Conservation (phyloP, 352 stramenopile species). For the Phytophthora tentaculata region DNA sequence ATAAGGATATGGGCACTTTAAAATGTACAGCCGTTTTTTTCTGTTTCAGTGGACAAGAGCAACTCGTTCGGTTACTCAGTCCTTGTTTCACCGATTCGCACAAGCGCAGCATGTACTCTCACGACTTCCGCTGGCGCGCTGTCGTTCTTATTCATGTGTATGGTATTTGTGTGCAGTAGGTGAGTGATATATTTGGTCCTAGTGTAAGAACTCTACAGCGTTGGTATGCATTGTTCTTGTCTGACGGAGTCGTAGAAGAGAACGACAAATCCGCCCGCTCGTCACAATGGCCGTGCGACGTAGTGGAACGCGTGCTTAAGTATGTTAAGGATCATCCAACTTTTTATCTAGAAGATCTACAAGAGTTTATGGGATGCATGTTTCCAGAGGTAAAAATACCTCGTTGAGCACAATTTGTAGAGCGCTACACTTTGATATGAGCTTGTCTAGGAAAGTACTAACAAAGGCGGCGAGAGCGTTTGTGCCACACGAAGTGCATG, state of each 20-base stretch:
- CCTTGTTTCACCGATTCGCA: no score
- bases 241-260: constrained; percentile 2
- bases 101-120: constrained; percentile 4
- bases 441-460: constrained; percentile 14
- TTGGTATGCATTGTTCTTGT: constrained; percentile 15
- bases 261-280: neutral
- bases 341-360: constrained; percentile 23
- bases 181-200: constrained; percentile 16
- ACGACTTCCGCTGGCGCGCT: constrained; percentile 6
- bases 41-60: no score
- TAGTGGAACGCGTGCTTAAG: constrained; percentile 4
- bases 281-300: constrained; percentile 5
- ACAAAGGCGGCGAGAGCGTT: constrained; percentile 11
- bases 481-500: constrained; percentile 14
- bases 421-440: constrained; percentile 25
- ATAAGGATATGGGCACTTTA: no score
- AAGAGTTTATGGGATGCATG: constrained; percentile 5
- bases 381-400: constrained; percentile 9
- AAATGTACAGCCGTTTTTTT: no score
- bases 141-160: constrained; percentile 20
- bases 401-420: constrained; percentile 22
- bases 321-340: constrained; percentile 8
- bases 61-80: no score
- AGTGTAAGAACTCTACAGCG: constrained; percentile 1
- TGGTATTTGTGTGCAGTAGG: constrained; percentile 15